These are phyloP conservation scores for Chaetothyriales sp. DNA, from an alignment of 2,329 filamentous ascomycete species.

Conservation along the genomic window DNA sequence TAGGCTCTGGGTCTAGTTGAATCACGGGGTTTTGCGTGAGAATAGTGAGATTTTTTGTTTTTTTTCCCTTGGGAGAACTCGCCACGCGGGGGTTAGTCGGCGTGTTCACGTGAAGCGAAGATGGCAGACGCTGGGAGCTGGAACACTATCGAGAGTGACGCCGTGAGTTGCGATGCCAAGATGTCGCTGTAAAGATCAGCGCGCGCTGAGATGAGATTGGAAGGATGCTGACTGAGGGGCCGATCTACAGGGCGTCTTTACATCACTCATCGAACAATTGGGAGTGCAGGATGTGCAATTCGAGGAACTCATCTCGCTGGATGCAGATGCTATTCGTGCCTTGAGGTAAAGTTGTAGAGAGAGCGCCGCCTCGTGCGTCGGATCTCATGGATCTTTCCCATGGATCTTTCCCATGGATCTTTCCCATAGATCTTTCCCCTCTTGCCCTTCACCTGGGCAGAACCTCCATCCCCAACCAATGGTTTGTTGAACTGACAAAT, in stretches of 20 bases:
- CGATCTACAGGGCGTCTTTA: constrained; percentile 69
- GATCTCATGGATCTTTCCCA: too few species aligned
- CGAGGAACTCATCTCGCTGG: constrained; percentile 85
- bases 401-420: too few species aligned
- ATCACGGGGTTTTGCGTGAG: background rate
- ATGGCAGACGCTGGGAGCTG: constrained; percentile 63
- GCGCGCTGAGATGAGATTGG: constrained; percentile 2
- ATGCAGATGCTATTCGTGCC: constrained; percentile 46
- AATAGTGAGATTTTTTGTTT: background rate
- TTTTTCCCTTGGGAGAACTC: background rate
- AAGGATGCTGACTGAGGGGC: background rate
- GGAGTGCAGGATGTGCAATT: constrained; percentile 92
- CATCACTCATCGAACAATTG: constrained; percentile 81
- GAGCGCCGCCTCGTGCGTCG: constrained; percentile 4
- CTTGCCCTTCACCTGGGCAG: background rate
- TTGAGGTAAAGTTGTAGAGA: constrained; percentile 25
- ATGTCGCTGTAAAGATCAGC: background rate
- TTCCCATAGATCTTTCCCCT: background rate
- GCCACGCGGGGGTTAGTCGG: background rate
- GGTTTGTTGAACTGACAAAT: constrained; percentile 3
- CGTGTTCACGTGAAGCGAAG: constrained; percentile 11
- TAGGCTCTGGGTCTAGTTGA: background rate
- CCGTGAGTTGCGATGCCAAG: constrained; percentile 44
- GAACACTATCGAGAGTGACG: constrained; percentile 97
- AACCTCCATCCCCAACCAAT: background rate